Conservation (phyloP, 441 rosid genomes). For the Mallotus repandus region DNA sequence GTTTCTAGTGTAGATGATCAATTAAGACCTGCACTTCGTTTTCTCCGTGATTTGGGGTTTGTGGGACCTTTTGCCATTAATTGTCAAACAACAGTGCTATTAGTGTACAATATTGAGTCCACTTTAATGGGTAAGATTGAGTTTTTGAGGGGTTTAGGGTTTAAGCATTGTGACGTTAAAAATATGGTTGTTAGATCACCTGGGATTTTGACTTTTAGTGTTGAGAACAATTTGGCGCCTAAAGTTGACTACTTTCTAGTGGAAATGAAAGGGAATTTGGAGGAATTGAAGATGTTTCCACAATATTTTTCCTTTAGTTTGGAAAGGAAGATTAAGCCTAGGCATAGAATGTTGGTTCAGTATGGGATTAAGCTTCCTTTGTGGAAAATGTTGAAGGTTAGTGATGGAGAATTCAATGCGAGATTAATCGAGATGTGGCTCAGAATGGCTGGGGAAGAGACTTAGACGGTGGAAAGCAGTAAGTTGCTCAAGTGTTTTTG, state of each 20-base stretch:
- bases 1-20: conserved; percentile 43
- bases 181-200: conserved; percentile 78
- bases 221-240: conserved; percentile 62
- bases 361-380: conserved; percentile 57
- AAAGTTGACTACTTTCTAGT: conserved; percentile 54
- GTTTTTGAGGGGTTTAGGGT: conserved; percentile 55
- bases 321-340: conserved; percentile 79
- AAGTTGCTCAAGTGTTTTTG: conserved; percentile 3
- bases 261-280: conserved; percentile 64
- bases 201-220: conserved; percentile 60
- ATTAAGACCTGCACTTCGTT: conserved; percentile 52
- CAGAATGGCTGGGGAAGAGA: conserved; percentile 29
- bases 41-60: conserved; percentile 57
- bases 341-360: conserved; percentile 61
- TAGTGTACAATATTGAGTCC: conserved; percentile 60
- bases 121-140: conserved; percentile 62
- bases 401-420: conserved; percentile 69
- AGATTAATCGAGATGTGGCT: conserved; percentile 58
- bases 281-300: conserved; percentile 69
- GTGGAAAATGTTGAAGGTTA: conserved; percentile 69
- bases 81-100: conserved; percentile 50
- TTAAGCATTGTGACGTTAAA: conserved; percentile 48
- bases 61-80: conserved; percentile 39
- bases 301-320: conserved; percentile 89
- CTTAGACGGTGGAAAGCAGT: conserved; percentile 23